A percentile compares a stretch with the other conserved stretches of the same genome.
Evolutionary conservation across 116 monocot genomes (phyloP).

Genomic region (Phalaenopsis hybrid): DNA sequence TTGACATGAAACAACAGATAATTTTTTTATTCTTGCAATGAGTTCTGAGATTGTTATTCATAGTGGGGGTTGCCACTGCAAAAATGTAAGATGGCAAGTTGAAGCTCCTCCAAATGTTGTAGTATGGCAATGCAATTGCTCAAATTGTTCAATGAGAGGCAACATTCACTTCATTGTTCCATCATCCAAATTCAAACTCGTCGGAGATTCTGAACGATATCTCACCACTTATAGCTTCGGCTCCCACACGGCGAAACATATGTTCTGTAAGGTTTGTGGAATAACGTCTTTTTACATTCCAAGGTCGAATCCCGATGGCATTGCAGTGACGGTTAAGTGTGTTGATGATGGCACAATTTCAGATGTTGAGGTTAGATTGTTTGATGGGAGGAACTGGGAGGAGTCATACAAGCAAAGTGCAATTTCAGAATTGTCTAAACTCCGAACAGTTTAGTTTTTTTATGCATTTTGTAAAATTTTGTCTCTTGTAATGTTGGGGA

Average conservation of each 20-base stretch:
- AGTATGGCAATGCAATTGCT: constrained; percentile 80
- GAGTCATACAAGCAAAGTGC: constrained; percentile 26
- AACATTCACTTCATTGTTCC: constrained; percentile 83
- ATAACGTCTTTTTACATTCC: constrained; percentile 89
- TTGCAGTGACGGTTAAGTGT: constrained; percentile 69
- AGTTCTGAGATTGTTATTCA: constrained; percentile 32
- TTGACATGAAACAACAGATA: background rate
- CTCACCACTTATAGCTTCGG: constrained; percentile 84
- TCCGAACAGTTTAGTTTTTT: background rate
- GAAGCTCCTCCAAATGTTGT: constrained; percentile 60
- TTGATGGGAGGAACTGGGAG: constrained; percentile 86
- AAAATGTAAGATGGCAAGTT: constrained; percentile 67
- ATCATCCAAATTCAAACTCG: constrained; percentile 61
- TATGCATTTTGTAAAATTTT: background rate
- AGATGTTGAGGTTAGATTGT: constrained; percentile 56
- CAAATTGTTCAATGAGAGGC: constrained; percentile 77
- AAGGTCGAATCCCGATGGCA: constrained; percentile 80
- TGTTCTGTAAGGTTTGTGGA: constrained; percentile 82
- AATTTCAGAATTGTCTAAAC: constrained; percentile 59
- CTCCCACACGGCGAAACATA: constrained; percentile 77
- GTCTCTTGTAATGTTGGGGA: background rate
- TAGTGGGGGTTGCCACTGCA: constrained; percentile 84
- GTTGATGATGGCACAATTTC: constrained; percentile 56
- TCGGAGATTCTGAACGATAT: constrained; percentile 44
- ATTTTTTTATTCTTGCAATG: constrained; percentile 21